phyloP scores from a whole-genome alignment of 2,329 filamentous ascomycete species.

The Scedosporium aurantiacum region DNA sequence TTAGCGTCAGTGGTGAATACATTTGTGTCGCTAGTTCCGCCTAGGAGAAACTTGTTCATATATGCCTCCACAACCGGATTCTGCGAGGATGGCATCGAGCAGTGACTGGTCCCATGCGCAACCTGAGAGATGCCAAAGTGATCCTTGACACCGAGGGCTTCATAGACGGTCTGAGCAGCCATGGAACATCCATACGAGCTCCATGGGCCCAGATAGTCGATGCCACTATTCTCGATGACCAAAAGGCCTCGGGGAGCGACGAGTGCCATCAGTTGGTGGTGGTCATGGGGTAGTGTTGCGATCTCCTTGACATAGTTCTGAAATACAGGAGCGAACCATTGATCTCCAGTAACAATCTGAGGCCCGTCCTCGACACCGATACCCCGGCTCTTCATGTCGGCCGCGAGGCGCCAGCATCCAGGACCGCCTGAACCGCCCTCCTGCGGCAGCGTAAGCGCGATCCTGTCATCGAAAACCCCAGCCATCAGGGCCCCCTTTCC shows the following conservation, averaged over 20 bases:
- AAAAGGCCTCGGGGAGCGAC: slow-evolving; percentile 44
- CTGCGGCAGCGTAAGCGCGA: slow-evolving; percentile 35
- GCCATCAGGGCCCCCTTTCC: slow-evolving; percentile 40
- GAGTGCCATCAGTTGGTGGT: slow-evolving; percentile 46
- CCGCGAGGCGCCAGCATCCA: slow-evolving; percentile 33
- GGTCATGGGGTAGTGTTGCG: slow-evolving; percentile 33
- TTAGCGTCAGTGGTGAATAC: neutral
- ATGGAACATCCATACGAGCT: slow-evolving; percentile 30
- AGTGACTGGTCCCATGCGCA: neutral
- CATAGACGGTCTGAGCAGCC: neutral
- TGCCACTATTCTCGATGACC: slow-evolving; percentile 44
- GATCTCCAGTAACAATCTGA: slow-evolving; percentile 41
- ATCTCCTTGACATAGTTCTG: slow-evolving; percentile 39
- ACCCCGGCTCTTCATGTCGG: slow-evolving; percentile 25
- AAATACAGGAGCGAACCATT: slow-evolving; percentile 39
- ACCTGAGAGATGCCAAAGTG: slow-evolving; percentile 3
- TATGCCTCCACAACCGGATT: neutral
- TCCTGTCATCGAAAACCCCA: slow-evolving; percentile 31
- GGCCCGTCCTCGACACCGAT: slow-evolving; percentile 36
- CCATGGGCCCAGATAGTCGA: slow-evolving; percentile 44
- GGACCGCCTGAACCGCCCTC: slow-evolving; percentile 37
- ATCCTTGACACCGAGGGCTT: neutral
- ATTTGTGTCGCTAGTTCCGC: neutral
- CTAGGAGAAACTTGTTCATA: neutral
- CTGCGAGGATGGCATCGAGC: neutral